Evolutionary conservation across 306 rosid species (phyloP).

Genomic region (Rosa multiflora): DNA sequence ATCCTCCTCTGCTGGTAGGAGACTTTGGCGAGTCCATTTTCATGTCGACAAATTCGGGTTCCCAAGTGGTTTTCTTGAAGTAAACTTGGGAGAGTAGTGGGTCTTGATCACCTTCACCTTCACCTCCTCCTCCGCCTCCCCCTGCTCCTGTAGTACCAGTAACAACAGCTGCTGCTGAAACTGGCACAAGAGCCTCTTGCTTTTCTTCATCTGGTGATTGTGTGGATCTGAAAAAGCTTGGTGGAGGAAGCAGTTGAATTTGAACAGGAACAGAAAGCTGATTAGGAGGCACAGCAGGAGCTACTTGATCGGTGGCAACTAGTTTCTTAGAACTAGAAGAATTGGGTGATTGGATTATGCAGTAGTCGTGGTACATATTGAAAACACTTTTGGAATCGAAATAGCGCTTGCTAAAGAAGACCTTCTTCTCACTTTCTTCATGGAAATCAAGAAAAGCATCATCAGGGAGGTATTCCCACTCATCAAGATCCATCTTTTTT

Average conservation of each 20-base stretch:
- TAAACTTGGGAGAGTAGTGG: conserved; percentile 45
- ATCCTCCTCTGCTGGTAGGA: conserved; percentile 35
- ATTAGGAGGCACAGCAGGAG: neutral
- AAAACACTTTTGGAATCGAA: conserved; percentile 35
- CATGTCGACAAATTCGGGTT: conserved; percentile 79
- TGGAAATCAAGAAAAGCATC: conserved; percentile 53
- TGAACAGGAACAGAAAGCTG: conserved; percentile 24
- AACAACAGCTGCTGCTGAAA: neutral
- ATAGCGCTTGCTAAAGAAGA: conserved; percentile 26
- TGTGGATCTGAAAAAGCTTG: too few relatives aligned
- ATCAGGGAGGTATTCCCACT: conserved; percentile 74
- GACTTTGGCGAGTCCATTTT: conserved; percentile 72
- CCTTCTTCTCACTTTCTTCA: conserved; percentile 44
- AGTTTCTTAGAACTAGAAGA: conserved; percentile 2
- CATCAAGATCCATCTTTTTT: conserved; percentile 60
- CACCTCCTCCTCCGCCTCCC: neutral
- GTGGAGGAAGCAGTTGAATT: conserved; percentile 18
- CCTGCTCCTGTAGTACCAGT: neutral
- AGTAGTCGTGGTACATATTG: conserved; percentile 44
- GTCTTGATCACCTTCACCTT: conserved; percentile 43
- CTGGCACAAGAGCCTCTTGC: neutral
- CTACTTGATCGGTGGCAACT: neutral
- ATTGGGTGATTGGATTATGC: conserved; percentile 50
- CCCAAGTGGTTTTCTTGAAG: conserved; percentile 57
- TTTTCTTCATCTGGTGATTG: conserved; percentile 17